These are phyloP conservation scores for Acanthamoeba healyi DNA, from an alignment of 208 protist species.

Conservation along the genomic window DNA sequence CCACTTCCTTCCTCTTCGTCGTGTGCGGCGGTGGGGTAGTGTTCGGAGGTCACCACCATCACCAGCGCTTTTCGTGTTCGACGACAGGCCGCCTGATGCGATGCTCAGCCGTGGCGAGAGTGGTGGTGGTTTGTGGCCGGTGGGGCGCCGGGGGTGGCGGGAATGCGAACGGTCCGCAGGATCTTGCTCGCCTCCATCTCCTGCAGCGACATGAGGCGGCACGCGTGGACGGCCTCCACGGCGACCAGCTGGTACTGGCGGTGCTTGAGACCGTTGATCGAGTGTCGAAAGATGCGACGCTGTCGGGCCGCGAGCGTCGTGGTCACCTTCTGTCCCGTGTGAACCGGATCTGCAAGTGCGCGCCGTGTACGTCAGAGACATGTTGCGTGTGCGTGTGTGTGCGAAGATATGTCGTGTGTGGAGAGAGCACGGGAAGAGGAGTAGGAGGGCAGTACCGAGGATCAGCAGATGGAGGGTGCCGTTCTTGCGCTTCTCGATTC, in stretches of 20 bases:
- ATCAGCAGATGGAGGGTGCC: conserved; percentile 67
- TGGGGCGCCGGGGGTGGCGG: too few relatives aligned
- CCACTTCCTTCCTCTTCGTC: not conserved
- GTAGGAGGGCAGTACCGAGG: conserved; percentile 28
- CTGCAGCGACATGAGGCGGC: conserved; percentile 32
- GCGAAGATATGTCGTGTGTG: too few relatives aligned
- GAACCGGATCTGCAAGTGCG: conserved; percentile 42
- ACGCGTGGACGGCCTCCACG: conserved; percentile 58
- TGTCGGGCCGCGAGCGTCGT: not conserved
- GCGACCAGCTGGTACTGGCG: conserved; percentile 73
- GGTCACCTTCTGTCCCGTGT: conserved; percentile 22
- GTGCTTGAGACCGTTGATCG: conserved; percentile 50
- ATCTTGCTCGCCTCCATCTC: conserved; percentile 69
- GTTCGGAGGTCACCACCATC: too few relatives aligned
- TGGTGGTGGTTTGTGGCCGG: too few relatives aligned
- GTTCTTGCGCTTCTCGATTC: conserved; percentile 73
- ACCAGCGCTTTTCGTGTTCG: too few relatives aligned
- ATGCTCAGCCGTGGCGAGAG: too few relatives aligned
- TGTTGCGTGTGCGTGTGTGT: not conserved
- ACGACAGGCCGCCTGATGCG: too few relatives aligned
- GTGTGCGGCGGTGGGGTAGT: too few relatives aligned
- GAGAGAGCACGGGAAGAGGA: not conserved
- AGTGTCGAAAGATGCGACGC: conserved; percentile 56
- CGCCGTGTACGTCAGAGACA: not conserved
- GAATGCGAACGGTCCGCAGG: conserved; percentile 57